Evolutionary conservation across 805 yeast genomes (phyloP), one percentile per base, ranked within the genome.

Genomic region (Tetrapisispora pingtungensis): DNA sequence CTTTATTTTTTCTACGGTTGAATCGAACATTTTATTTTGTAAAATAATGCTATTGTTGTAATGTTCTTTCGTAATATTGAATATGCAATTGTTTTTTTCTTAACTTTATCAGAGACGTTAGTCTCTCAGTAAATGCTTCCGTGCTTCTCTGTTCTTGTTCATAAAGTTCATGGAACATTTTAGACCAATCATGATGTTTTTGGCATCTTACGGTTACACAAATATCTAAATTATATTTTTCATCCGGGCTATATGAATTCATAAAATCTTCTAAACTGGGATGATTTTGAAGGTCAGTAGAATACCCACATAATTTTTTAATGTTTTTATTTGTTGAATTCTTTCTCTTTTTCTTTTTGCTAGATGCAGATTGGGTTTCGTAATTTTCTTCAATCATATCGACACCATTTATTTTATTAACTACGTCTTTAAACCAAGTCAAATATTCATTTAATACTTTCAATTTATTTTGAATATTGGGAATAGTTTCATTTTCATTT

Each of bases 121-220:
- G 44, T 33, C 65, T 52, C 30, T 55, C 57, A 19, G 46, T 48
- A 28, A 53, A 50, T 13, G 55, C 48, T 19, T 58, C 57, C 7
- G 54, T 33, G 1, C 62, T 51, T 13, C 54, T 50, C 33, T 52
- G 28, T 30, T 60, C 60, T 31, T 54, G 56, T 24, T 51, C 48
- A 27, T 48, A 36, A 22, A 52, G 56, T 24, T 52, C 59, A 20
- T 47, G 34, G 10, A 46, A 41, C 47, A 59, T 55, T 10, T 50
- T 44, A 1, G 55, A 41, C 66, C 66, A 62, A 28, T 58, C 62
- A n/a, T 49, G 44, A 41, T 62, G 66, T 34, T 50, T 53, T 40
- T 47, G 43, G 36, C 66, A 62, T 39, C 55, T 55, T 12, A 46
- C 31, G 39, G 55, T 58, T n/a, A 52, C 45, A 40, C 66, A 62